These are phyloP conservation scores for Choiromyces venosus DNA, from an alignment of 495 filamentous ascomycete species.

Conservation along the genomic window DNA sequence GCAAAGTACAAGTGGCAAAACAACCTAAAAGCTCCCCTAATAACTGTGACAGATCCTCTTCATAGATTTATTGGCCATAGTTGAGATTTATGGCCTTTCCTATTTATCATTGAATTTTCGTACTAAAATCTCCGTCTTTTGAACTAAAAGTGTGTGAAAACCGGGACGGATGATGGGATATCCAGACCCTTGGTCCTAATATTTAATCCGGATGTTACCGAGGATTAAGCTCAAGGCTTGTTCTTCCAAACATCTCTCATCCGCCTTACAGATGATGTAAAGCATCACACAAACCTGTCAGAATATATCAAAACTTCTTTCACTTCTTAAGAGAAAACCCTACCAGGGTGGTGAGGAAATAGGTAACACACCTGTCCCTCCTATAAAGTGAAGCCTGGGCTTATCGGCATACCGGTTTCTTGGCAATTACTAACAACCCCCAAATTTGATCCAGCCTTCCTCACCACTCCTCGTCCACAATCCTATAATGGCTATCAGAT, in stretches of 20 bases:
- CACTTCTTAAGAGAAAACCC: background rate
- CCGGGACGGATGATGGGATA: too few species aligned
- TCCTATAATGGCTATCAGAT: background rate
- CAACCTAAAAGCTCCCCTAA: too few species aligned
- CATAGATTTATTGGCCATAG: too few species aligned
- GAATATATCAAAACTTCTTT: background rate
- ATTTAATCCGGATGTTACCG: background rate
- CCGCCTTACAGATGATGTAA: background rate
- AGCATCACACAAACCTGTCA: background rate
- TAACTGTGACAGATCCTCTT: too few species aligned
- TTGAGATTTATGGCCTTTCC: too few species aligned
- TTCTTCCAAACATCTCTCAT: background rate
- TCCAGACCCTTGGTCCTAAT: background rate
- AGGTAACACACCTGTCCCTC: background rate
- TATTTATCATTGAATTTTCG: too few species aligned
- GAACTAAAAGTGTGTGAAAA: too few species aligned
- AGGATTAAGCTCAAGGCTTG: constrained; percentile 27
- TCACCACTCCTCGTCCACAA: background rate
- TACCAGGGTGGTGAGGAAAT: background rate
- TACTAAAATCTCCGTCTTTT: too few species aligned
- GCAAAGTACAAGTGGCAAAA: too few species aligned
- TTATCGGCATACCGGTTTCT: background rate
- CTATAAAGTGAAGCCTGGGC: background rate
- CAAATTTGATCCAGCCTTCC: background rate
- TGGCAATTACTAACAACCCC: background rate